A percentile compares a stretch with the other conserved stretches of the same genome.
Evolutionary conservation across 352 stramenopile species (phyloP).

Genomic region (Peronospora destructor): DNA sequence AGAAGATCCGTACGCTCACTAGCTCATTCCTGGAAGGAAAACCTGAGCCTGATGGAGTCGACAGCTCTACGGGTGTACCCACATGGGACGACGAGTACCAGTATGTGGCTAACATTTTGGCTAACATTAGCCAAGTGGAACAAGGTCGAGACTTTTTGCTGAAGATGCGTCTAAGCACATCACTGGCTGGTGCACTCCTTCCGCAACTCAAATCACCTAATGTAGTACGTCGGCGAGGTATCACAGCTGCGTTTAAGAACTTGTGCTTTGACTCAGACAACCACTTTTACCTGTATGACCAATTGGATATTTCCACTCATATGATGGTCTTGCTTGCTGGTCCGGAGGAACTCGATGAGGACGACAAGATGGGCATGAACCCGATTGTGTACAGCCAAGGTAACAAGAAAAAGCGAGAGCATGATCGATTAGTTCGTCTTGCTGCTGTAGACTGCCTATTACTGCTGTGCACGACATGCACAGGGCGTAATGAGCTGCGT

Average conservation of each 20-base stretch:
- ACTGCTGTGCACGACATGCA: conserved; percentile 71
- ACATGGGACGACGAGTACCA: conserved; percentile 87
- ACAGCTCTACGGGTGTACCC: conserved; percentile 57
- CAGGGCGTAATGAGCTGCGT: conserved; percentile 68
- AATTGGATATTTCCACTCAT: conserved; percentile 75
- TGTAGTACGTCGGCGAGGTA: conserved; percentile 67
- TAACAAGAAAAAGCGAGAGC: conserved; percentile 79
- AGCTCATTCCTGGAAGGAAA: conserved; percentile 63
- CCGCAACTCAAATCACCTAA: conserved; percentile 78
- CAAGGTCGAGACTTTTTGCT: conserved; percentile 73
- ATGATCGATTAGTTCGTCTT: conserved; percentile 65
- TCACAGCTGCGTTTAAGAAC: conserved; percentile 66
- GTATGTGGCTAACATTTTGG: conserved; percentile 80
- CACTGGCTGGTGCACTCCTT: conserved; percentile 56
- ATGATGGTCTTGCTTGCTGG: conserved; percentile 68
- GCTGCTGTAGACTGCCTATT: conserved; percentile 66
- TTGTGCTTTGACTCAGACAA: conserved; percentile 86
- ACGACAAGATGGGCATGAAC: conserved; percentile 80
- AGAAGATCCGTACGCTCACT: conserved; percentile 75
- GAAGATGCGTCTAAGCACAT: conserved; percentile 60
- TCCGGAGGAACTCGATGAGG: conserved; percentile 64
- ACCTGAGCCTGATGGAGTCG: conserved; percentile 69
- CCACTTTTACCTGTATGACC: conserved; percentile 85
- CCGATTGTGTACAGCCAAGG: conserved; percentile 66
- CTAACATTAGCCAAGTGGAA: conserved; percentile 80